A percentile compares a stretch with the other conserved stretches of the same genome.
Conservation (phyloP, 148 eudicot species). For the Oxyria digyna region DNA sequence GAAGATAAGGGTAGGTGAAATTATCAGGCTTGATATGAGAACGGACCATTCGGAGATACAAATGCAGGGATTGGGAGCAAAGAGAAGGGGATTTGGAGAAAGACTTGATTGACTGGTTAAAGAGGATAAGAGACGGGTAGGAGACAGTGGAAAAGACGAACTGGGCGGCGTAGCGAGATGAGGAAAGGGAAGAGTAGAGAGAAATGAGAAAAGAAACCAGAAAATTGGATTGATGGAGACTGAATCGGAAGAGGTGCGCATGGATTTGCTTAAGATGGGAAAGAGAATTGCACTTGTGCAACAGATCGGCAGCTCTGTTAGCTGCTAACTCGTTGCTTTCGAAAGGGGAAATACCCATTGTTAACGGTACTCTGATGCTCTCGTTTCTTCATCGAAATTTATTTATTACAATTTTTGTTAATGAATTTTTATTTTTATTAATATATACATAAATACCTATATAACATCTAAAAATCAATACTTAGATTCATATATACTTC, state of each 20-base stretch:
- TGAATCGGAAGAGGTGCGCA: conserved; percentile 13
- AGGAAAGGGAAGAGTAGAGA: conserved; percentile 16
- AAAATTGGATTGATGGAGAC: conserved; percentile 11
- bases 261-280: conserved; percentile 23
- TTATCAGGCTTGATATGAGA: conserved; percentile 21
- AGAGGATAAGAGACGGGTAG: conserved; percentile 8
- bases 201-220: conserved; percentile 13
- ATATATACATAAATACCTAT: no score
- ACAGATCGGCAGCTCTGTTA: conserved; percentile 2
- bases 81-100: conserved; percentile 21
- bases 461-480: no score
- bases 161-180: conserved; percentile 13
- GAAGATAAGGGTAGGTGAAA: conserved; percentile 27
- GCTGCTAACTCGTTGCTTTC: background rate
- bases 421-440: no score
- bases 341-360: conserved; percentile 2
- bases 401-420: no score
- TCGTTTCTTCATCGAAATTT: no score
- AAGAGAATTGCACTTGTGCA: conserved; percentile 20
- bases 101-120: conserved; percentile 16
- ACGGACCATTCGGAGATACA: conserved; percentile 22
- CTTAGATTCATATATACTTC: no score
- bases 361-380: background rate
- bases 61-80: conserved; percentile 14
- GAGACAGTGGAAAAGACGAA: conserved; percentile 14